Evolutionary conservation across 306 rosid species (phyloP).

Genomic region (Rosa multiflora): DNA sequence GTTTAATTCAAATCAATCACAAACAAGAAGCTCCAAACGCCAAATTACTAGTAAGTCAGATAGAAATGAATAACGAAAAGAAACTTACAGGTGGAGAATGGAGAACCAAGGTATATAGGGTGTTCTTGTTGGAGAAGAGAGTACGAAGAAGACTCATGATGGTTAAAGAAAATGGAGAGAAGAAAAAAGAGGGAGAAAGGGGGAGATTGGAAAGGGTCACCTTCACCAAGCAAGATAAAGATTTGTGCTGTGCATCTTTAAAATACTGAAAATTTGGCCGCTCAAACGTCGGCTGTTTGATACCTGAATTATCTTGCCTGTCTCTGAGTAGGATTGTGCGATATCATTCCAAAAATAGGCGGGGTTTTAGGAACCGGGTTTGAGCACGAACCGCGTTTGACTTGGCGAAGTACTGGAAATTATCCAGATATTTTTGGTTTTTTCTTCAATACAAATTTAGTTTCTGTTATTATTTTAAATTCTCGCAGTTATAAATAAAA

Average conservation of each 20-base stretch:
- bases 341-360: constrained; percentile 14
- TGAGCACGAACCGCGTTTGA: constrained; percentile 9
- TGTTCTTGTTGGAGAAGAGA: not conserved
- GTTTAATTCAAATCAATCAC: not conserved
- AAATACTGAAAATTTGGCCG: not conserved
- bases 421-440: not conserved
- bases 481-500: not conserved
- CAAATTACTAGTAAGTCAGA: not conserved
- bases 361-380: constrained; percentile 12
- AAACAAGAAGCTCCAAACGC: too few species aligned
- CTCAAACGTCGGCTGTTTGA: constrained; percentile 13
- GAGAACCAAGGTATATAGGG: not conserved
- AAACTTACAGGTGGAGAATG: not conserved
- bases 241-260: not conserved
- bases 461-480: not conserved
- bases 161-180: not conserved
- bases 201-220: not conserved
- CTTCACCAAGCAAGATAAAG: not conserved
- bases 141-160: not conserved
- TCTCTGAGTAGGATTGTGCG: not conserved
- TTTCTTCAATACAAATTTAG: not conserved
- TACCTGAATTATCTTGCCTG: not conserved
- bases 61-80: not conserved
- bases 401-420: not conserved
- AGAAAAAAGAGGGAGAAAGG: not conserved